Base-by-base conservation (phyloP, 2,329 filamentous ascomycete genomes). In the Fusarium annulatum region DNA sequence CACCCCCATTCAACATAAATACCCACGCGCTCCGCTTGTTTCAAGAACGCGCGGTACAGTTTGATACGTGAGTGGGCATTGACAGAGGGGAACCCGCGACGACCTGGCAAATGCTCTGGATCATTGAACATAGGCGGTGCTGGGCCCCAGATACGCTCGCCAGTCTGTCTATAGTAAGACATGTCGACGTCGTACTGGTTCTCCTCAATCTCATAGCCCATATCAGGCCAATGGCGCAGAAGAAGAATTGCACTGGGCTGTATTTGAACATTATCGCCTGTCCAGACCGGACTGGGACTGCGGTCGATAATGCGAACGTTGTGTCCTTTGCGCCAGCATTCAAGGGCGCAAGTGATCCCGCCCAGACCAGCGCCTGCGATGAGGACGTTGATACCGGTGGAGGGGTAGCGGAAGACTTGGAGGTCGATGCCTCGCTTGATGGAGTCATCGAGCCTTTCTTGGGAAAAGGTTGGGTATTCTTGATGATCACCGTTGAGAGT, bases 121-220 rank as follows among this genome's bases (percentile, higher is more conserved):
- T 72, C 70, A 4, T 72, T 72, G 39, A 72, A 72, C 70, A 72
- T 72, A 1, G 70, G 70, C 7, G 70, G 70, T 2, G 69, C 70
- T 28, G 70, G 70, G 11, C 70, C 70, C 70, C 70, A 72, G 30
- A 72, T 72, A 0, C 56, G 52, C 16, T 72, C 70, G 19, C 70
- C 70, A 0, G 45, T 72, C 16, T 73, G 69, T 23, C 57, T 72
- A 7, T 71, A 72, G n/a, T 72, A 72, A 3, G 70, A 72, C 70
- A 72, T 72, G 12, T 67, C 69, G 2, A 72, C 70, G 16, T 73
- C 69, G 18, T 72, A 72, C 56, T 72, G 70, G 26, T 55, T 59
- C n/a, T 70, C 60, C 5, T 73, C 70, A 15, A 72, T 56, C 55
- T 72, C 70, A 7, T 72, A 72, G 34, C 70, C 70, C 70, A 72